phyloP scores from a whole-genome alignment of 306 rosid genomes.

The Cicer judaicum region DNA sequence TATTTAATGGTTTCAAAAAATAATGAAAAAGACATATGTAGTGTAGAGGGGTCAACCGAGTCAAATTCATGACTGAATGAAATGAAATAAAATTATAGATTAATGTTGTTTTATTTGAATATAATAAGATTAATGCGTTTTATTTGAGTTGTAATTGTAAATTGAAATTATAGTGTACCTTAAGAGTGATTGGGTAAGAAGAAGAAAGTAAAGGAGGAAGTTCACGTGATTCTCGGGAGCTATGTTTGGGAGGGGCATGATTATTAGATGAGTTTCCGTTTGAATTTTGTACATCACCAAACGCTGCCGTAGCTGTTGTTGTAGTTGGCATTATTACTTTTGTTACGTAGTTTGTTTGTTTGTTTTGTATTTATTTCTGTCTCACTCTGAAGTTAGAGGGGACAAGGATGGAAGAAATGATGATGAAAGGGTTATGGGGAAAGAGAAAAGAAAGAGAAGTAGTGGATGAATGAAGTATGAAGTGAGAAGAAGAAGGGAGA shows the following conservation, averaged over 20 bases:
- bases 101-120: not conserved
- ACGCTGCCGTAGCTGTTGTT: constrained; percentile 22
- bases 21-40: not conserved
- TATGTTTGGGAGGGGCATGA: constrained; percentile 32
- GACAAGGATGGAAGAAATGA: not conserved
- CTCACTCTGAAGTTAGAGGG: not conserved
- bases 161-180: constrained; percentile 50
- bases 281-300: constrained; percentile 48
- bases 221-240: constrained; percentile 52
- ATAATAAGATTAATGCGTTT: not conserved
- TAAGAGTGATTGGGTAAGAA: constrained; percentile 74
- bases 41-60: not conserved
- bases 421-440: not conserved
- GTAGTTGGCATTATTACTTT: constrained; percentile 33
- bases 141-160: not conserved
- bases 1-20: not conserved
- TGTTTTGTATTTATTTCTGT: not conserved
- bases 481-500: constrained; percentile 47
- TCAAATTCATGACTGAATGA: constrained; percentile 1
- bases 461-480: constrained; percentile 51
- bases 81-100: not conserved
- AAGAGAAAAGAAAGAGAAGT: not conserved
- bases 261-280: constrained; percentile 42
- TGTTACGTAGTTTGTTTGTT: not conserved
- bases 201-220: constrained; percentile 55